phyloP scores from a whole-genome alignment of 805 yeast species.

The Lipomyces lipofer region DNA sequence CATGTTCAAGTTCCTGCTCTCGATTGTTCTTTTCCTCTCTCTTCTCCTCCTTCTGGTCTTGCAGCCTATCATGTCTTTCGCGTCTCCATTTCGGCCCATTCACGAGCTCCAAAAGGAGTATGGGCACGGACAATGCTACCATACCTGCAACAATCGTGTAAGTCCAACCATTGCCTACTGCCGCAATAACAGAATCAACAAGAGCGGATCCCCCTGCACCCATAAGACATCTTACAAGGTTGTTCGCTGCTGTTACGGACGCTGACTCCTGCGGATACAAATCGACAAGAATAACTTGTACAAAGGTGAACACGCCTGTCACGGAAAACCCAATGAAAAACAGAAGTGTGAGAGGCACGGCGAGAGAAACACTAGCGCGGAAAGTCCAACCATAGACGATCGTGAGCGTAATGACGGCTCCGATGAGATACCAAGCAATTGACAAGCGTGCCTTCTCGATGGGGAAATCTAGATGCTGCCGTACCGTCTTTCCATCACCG shows the following conservation, averaged over 20 bases:
- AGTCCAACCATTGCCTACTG: slow-evolving; percentile 75
- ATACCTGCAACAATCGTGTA: slow-evolving; percentile 62
- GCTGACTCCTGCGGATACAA: slow-evolving; percentile 69
- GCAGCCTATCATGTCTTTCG: slow-evolving; percentile 9
- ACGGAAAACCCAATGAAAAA: slow-evolving; percentile 60
- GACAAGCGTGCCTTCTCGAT: slow-evolving; percentile 25
- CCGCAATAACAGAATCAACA: slow-evolving; percentile 58
- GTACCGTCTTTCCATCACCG: slow-evolving; percentile 14
- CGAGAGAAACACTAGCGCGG: slow-evolving; percentile 45
- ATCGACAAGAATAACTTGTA: slow-evolving; percentile 71
- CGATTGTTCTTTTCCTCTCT: too few relatives aligned
- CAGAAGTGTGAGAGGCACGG: slow-evolving; percentile 57
- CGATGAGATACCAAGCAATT: slow-evolving; percentile 10
- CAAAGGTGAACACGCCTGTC: slow-evolving; percentile 47
- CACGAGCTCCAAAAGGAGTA: slow-evolving; percentile 8
- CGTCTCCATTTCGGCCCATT: slow-evolving; percentile 26
- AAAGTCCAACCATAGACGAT: slow-evolving; percentile 65
- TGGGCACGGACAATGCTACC: slow-evolving; percentile 16
- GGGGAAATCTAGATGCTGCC: slow-evolving; percentile 27
- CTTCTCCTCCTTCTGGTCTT: too few relatives aligned
- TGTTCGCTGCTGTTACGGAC: slow-evolving; percentile 71
- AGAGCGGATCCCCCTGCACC: slow-evolving; percentile 74
- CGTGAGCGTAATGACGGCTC: slow-evolving; percentile 41
- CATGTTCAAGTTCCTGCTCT: too few relatives aligned
- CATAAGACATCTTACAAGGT: slow-evolving; percentile 66